Percentiles rank a stretch among this genome's conserved stretches.
phyloP scores from a whole-genome alignment of 2,329 filamentous ascomycete species.

The Tricladium varicosporioides region DNA sequence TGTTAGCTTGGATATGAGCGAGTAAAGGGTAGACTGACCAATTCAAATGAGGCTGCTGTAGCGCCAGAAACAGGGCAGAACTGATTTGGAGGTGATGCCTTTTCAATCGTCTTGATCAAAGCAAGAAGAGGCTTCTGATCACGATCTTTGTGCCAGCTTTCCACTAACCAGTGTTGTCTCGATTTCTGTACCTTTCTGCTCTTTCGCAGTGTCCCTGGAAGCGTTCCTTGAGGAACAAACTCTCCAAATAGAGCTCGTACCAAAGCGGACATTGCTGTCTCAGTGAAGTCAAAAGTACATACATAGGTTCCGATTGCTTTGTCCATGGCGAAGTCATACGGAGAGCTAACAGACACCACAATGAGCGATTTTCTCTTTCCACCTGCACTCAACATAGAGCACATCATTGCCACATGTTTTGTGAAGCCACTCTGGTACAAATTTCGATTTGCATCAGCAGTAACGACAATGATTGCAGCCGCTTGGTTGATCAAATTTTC shows the following conservation, averaged over 20 bases:
- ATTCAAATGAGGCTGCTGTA: constrained; percentile 71
- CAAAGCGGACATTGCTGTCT: constrained; percentile 81
- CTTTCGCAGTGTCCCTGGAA: constrained; percentile 76
- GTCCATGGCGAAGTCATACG: constrained; percentile 95
- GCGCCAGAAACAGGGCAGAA: constrained; percentile 63
- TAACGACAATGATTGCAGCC: constrained; percentile 84
- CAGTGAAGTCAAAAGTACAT: constrained; percentile 95
- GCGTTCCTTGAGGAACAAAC: constrained; percentile 54
- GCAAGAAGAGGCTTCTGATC: constrained; percentile 72
- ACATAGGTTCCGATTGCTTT: constrained; percentile 87
- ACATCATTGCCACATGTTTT: constrained; percentile 95
- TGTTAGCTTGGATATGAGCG: neutral
- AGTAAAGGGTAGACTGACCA: constrained; percentile 40
- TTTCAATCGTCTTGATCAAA: constrained; percentile 69
- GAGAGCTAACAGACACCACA: constrained; percentile 90
- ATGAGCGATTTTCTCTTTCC: constrained; percentile 87
- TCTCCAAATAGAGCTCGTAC: constrained; percentile 84
- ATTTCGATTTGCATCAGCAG: constrained; percentile 91
- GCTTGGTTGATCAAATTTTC: constrained; percentile 89
- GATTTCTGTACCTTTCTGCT: constrained; percentile 85
- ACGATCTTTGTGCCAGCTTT: constrained; percentile 77
- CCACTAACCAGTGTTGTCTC: constrained; percentile 93
- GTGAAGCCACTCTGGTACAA: constrained; percentile 93
- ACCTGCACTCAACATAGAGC: constrained; percentile 72
- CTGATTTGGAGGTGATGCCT: constrained; percentile 63